These are phyloP conservation scores for Elaeis oleifera DNA, from an alignment of 202 grass and related monocot species.

Conservation along the genomic window DNA sequence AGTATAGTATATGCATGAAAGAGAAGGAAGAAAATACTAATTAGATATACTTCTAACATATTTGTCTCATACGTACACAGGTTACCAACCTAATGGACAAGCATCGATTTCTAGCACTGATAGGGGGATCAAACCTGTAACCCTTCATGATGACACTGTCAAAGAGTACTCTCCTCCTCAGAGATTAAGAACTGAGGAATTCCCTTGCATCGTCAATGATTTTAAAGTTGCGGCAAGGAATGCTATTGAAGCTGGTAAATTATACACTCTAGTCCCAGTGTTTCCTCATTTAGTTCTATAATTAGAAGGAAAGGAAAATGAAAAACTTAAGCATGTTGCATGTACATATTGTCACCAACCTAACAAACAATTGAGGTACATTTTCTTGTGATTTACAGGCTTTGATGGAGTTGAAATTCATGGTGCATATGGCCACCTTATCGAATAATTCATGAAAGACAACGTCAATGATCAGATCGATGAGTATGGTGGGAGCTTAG, in stretches of 20 bases:
- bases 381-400: not conserved
- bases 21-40: too few relatives aligned
- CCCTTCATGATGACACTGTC: not conserved
- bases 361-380: too few relatives aligned
- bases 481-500: slow-evolving; percentile 1
- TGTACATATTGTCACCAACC: too few relatives aligned
- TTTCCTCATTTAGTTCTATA: too few relatives aligned
- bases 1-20: too few relatives aligned
- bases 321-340: too few relatives aligned
- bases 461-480: not conserved
- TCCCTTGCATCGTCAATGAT: not conserved
- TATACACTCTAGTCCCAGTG: not conserved
- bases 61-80: not conserved
- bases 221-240: not conserved
- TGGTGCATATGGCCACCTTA: slow-evolving; percentile 1
- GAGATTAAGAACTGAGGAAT: not conserved
- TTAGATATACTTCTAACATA: too few relatives aligned
- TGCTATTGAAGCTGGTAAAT: slow-evolving; percentile 1
- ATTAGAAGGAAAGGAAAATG: too few relatives aligned
- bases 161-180: slow-evolving; percentile 2
- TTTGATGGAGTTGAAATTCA: slow-evolving; percentile 11
- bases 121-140: not conserved
- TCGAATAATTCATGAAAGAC: not conserved
- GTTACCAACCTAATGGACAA: slow-evolving; percentile 28
- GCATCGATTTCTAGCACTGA: not conserved